phyloP scores from a whole-genome alignment of 345 rosid species.

The Crucihimalaya himalaica region DNA sequence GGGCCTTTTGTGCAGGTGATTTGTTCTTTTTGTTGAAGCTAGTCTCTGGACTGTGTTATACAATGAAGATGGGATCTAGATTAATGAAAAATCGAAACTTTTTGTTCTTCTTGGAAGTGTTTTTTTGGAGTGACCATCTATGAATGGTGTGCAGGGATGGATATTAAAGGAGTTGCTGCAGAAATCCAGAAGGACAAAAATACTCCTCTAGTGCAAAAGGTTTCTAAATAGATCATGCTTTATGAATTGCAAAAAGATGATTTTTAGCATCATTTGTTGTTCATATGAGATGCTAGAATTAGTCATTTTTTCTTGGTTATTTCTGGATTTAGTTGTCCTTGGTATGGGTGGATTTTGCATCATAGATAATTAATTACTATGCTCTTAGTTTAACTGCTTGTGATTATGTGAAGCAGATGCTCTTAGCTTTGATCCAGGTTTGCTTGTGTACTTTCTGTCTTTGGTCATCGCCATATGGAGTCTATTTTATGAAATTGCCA shows the following conservation, averaged over 20 bases:
- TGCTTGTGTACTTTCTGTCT: not conserved
- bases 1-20: constrained; percentile 96
- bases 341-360: not conserved
- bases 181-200: constrained; percentile 69
- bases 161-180: constrained; percentile 84
- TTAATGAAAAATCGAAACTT: not conserved
- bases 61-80: too few relatives aligned
- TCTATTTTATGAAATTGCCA: too few relatives aligned
- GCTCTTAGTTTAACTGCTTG: constrained; percentile 60
- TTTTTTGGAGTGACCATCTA: constrained; percentile 43
- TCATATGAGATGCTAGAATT: not conserved
- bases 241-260: constrained; percentile 7
- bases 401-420: constrained; percentile 66
- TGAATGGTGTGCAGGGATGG: constrained; percentile 80
- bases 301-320: not conserved
- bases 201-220: constrained; percentile 83
- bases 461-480: not conserved
- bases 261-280: too few relatives aligned
- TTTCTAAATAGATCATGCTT: constrained; percentile 41
- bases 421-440: constrained; percentile 30
- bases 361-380: constrained; percentile 28
- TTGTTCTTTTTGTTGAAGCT: too few relatives aligned
- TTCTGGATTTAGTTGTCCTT: not conserved
- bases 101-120: constrained; percentile 21
- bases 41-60: too few relatives aligned